Evolutionary conservation across 441 rosid genomes (phyloP).

Genomic region (Gossypium gossypioides): DNA sequence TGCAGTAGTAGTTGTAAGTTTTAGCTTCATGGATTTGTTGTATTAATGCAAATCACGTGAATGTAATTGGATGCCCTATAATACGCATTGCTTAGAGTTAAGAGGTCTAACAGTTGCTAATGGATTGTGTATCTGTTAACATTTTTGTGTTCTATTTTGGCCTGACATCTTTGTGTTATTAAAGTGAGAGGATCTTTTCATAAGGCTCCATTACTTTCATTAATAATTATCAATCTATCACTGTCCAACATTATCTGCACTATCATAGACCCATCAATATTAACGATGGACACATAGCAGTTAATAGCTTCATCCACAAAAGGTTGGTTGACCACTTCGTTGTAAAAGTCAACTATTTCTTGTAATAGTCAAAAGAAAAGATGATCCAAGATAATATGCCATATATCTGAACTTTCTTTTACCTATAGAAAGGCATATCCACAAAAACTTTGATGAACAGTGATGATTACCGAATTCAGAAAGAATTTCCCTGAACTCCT

Average conservation of each 20-base stretch:
- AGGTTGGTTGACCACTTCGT: background rate
- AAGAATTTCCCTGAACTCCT: too few relatives aligned
- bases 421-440: background rate
- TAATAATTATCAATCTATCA: background rate
- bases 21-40: background rate
- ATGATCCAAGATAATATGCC: background rate
- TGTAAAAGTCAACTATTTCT: background rate
- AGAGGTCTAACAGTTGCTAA: background rate
- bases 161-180: too few relatives aligned
- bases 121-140: background rate
- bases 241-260: background rate
- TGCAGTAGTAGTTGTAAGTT: constrained; percentile 8
- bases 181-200: background rate
- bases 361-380: background rate
- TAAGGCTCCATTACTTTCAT: background rate
- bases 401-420: background rate
- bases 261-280: background rate
- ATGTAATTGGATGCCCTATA: background rate
- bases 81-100: background rate
- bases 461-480: too few relatives aligned
- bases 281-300: background rate
- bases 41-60: background rate
- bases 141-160: background rate
- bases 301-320: background rate
- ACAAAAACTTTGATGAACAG: background rate